Base-by-base conservation (phyloP, 495 filamentous ascomycete genomes). In the Letharia columbiana region DNA sequence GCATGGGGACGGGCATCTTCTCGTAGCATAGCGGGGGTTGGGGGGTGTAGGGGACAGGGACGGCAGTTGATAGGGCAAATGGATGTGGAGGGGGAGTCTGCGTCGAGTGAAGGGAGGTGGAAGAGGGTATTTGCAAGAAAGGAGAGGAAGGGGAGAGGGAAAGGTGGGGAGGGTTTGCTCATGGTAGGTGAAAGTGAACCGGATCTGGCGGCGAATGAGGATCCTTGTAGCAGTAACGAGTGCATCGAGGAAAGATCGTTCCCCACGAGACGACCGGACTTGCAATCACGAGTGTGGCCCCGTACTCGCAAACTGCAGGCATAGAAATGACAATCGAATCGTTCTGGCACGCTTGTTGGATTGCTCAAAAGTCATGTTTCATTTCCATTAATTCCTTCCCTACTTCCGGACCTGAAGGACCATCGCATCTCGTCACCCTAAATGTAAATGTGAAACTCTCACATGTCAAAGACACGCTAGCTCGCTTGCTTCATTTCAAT, bases 311-410 rank as follows among this genome's bases (percentile, higher is more conserved):
- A 20, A 20, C 20, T 20, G 15, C 44, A 20, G 3, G 44, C 44
- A 47, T 18, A 18, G 17, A 4, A 47, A 20, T 28, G 49, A 28
- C 23, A 31, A 31, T 52, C 23, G 23, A 23, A 52, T 28, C 10
- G 23, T 28, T 52, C 10, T 12, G 17, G 54, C 31, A 57, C 54
- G 33, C 5, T 37, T 10, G 7, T 49, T 12, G 10, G 12, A 37
- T 60, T 59, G 31, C 63, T 65, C 41, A 65, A 41, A 56, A 60
- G 63, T 60, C 63, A 65, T 65, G 45, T 60, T 65, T 65, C 63
- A 65, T 65, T 65, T 60, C 63, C 63, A 65, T 65, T 65, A 65
- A 49, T 65, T 50, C 63, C 63, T 33, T 65, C 56, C 42, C 35
- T 60, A 28, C 63, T 60, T 60, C 63, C 63, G 42, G 15, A 60